A percentile compares a stretch with the other conserved stretches of the same genome.
These are phyloP conservation scores for Vaccinium macrocarpon DNA, from an alignment of 148 eudicot species.

Conservation along the genomic window DNA sequence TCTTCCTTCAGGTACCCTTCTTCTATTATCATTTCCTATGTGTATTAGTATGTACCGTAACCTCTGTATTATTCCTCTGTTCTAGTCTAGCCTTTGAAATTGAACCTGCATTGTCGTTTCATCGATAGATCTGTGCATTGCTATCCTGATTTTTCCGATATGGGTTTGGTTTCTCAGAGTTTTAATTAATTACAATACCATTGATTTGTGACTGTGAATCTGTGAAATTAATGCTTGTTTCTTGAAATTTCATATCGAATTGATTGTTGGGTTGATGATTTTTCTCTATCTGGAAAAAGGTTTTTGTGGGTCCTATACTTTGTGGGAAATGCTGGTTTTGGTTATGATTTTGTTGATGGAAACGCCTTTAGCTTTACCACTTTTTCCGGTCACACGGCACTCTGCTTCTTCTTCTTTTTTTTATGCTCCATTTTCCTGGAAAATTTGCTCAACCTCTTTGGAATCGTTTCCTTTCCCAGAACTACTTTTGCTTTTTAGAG, in stretches of 20 bases:
- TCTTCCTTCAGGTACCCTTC: neutral
- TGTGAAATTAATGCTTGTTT: neutral
- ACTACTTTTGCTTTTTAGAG: neutral
- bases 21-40: neutral
- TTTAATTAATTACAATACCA: neutral
- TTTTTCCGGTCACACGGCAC: neutral
- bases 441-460: neutral
- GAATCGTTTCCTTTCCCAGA: neutral
- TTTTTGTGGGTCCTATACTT: neutral
- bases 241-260: neutral
- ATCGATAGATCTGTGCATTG: neutral
- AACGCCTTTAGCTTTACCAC: neutral
- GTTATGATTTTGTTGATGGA: neutral
- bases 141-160: neutral
- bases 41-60: neutral
- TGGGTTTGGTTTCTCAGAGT: neutral
- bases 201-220: neutral
- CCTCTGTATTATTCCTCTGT: neutral
- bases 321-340: neutral
- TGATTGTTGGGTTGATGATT: neutral
- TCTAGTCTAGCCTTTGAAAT: neutral
- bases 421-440: neutral
- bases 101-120: neutral
- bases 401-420: neutral
- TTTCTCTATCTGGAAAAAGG: neutral